phyloP scores from a whole-genome alignment of 352 stramenopile species.

The Phytophthora cryptogea region DNA sequence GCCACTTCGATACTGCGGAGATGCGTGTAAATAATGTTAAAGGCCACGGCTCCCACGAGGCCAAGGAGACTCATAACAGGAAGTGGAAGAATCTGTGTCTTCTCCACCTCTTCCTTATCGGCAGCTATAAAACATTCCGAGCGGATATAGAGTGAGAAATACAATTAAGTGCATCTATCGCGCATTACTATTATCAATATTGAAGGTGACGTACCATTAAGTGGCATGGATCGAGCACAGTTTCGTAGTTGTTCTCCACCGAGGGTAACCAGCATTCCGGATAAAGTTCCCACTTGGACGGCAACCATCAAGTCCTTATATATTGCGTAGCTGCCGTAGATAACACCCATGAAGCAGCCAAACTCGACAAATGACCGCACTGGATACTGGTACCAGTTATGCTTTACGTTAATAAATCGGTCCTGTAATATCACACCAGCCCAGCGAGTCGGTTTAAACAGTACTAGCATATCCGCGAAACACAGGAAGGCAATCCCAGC shows the following conservation, averaged over 20 bases:
- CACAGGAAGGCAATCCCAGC: slow-evolving; percentile 86
- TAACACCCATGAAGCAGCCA: slow-evolving; percentile 86
- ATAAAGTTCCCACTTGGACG: slow-evolving; percentile 83
- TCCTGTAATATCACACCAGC: slow-evolving; percentile 86
- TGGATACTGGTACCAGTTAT: slow-evolving; percentile 77
- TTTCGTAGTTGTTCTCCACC: slow-evolving; percentile 78
- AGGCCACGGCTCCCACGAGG: slow-evolving; percentile 76
- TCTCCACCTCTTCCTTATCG: slow-evolving; percentile 51
- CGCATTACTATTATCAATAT: background rate
- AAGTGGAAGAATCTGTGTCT: slow-evolving; percentile 74
- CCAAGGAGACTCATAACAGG: slow-evolving; percentile 83
- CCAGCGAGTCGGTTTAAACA: slow-evolving; percentile 66
- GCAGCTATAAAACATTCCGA: slow-evolving; percentile 29
- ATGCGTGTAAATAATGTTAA: slow-evolving; percentile 90
- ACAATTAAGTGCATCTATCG: background rate
- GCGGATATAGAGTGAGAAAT: slow-evolving; percentile 4
- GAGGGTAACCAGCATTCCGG: slow-evolving; percentile 79
- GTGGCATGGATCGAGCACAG: slow-evolving; percentile 47
- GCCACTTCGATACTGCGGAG: slow-evolving; percentile 80
- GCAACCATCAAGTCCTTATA: slow-evolving; percentile 80
- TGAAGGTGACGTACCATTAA: slow-evolving; percentile 37
- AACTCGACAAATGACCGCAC: slow-evolving; percentile 87
- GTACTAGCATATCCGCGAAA: slow-evolving; percentile 67
- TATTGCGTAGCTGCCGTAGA: slow-evolving; percentile 88
- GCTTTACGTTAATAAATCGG: slow-evolving; percentile 69